These are phyloP conservation scores for Coemansia sp. DNA, from an alignment of 192 early-diverging fungal genomes.

Conservation along the genomic window DNA sequence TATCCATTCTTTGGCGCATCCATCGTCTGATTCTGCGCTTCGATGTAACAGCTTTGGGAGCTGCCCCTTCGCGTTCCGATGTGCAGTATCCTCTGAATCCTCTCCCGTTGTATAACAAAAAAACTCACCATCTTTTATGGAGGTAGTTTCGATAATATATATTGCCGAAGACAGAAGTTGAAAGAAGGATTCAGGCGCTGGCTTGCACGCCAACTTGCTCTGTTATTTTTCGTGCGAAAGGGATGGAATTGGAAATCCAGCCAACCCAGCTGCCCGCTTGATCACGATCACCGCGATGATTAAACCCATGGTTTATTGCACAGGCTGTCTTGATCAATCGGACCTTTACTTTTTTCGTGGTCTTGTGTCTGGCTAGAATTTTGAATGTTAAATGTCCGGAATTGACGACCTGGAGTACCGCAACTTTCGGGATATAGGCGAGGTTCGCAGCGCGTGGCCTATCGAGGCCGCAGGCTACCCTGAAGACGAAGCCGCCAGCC, in stretches of 20 bases:
- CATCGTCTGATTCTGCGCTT: no score
- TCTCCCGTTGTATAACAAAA: not conserved
- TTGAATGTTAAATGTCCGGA: not conserved
- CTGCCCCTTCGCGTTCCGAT: no score
- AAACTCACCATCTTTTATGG: slow-evolving; percentile 12
- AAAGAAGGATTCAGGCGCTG: slow-evolving; percentile 11
- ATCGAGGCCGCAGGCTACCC: slow-evolving; percentile 30
- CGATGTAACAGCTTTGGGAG: no score
- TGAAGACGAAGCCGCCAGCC: slow-evolving; percentile 34
- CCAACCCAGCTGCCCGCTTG: no score
- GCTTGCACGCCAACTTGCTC: not conserved
- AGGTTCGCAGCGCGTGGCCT: slow-evolving; percentile 16
- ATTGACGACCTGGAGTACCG: not conserved
- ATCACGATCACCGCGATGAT: not conserved
- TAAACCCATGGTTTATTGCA: no score
- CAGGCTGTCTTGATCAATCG: no score
- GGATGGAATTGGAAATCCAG: no score
- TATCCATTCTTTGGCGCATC: no score
- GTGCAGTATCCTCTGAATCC: not conserved
- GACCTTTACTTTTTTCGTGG: no score
- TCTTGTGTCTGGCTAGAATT: no score
- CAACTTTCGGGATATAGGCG: not conserved
- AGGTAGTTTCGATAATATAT: slow-evolving; percentile 10
- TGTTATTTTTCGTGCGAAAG: no score
- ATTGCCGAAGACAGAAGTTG: slow-evolving; percentile 11